Conservation (phyloP, 2,329 filamentous ascomycete species). For the Achaetomium macrosporum region DNA sequence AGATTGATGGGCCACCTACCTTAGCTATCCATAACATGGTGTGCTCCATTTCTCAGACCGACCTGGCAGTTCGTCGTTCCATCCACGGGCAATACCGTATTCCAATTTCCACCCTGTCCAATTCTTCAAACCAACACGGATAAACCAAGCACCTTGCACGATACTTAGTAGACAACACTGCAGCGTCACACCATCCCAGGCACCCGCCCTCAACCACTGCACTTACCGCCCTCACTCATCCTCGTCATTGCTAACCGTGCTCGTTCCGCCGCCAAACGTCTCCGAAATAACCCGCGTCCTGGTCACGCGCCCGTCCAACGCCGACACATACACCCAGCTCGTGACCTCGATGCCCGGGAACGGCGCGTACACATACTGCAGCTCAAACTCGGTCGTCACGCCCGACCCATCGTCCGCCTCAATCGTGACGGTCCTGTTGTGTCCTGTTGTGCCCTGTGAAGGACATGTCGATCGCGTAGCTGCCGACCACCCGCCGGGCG, state of each 20-base stretch:
- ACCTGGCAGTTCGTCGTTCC: too few relatives aligned
- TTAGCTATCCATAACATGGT: too few relatives aligned
- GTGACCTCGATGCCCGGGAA: conserved; percentile 42
- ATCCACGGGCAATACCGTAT: too few relatives aligned
- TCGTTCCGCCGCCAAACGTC: conserved; percentile 45
- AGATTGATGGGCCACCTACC: too few relatives aligned
- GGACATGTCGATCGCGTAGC: conserved; percentile 46
- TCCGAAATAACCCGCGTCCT: conserved; percentile 48
- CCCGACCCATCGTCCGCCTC: conserved; percentile 28
- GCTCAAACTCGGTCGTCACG: conserved; percentile 34
- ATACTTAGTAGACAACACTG: too few relatives aligned
- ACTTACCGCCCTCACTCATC: neutral
- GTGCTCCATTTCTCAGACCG: too few relatives aligned
- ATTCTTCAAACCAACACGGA: too few relatives aligned
- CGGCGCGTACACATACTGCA: conserved; percentile 49
- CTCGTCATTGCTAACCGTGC: conserved; percentile 41
- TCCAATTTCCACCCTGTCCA: too few relatives aligned
- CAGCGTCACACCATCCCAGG: too few relatives aligned
- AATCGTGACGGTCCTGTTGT: conserved; percentile 38
- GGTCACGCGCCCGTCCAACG: conserved; percentile 41
- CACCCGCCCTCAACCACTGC: too few relatives aligned
- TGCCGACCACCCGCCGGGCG: conserved; percentile 39
- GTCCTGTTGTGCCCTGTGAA: conserved; percentile 49
- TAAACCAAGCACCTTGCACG: too few relatives aligned
- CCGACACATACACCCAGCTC: conserved; percentile 42